Evolutionary conservation across 352 stramenopile genomes (phyloP).

Genomic region (Pythium insidiosum): DNA sequence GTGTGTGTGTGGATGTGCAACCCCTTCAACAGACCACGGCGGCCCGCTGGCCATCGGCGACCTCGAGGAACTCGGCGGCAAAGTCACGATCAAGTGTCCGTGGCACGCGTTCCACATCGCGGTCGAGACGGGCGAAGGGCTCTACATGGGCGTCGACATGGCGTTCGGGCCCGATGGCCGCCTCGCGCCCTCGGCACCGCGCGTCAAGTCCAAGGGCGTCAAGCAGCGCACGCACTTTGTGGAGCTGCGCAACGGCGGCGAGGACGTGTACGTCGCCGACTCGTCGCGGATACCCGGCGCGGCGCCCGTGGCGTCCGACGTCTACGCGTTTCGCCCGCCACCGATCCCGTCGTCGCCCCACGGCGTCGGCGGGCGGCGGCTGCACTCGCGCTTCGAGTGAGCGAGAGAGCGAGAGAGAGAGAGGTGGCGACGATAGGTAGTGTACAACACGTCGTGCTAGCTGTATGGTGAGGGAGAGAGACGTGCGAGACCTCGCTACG

Average conservation of each 20-base stretch:
- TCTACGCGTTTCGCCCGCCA: conserved; percentile 59
- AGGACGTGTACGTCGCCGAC: conserved; percentile 73
- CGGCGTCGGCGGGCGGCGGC: conserved; percentile 38
- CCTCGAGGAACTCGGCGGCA: conserved; percentile 79
- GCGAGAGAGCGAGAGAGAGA: background rate
- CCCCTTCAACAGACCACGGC: conserved; percentile 47
- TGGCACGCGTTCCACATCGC: conserved; percentile 85
- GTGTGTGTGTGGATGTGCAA: background rate
- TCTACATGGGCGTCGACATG: conserved; percentile 84
- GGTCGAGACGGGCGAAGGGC: conserved; percentile 66
- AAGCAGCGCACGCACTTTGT: conserved; percentile 83
- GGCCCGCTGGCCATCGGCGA: conserved; percentile 71
- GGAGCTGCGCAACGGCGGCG: conserved; percentile 48
- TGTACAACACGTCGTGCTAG: too few species aligned
- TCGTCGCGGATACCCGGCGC: conserved; percentile 50
- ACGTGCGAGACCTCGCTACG: too few species aligned
- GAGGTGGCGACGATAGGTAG: too few species aligned
- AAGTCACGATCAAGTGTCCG: conserved; percentile 72
- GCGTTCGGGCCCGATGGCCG: conserved; percentile 35
- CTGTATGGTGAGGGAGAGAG: too few species aligned
- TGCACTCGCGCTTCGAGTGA: conserved; percentile 70
- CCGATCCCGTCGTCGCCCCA: conserved; percentile 20
- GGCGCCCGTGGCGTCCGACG: conserved; percentile 47
- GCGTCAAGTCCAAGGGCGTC: conserved; percentile 76
- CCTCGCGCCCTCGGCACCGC: conserved; percentile 34